Conservation (phyloP, 2,329 filamentous ascomycete genomes). For the Fusarium xylarioides region DNA sequence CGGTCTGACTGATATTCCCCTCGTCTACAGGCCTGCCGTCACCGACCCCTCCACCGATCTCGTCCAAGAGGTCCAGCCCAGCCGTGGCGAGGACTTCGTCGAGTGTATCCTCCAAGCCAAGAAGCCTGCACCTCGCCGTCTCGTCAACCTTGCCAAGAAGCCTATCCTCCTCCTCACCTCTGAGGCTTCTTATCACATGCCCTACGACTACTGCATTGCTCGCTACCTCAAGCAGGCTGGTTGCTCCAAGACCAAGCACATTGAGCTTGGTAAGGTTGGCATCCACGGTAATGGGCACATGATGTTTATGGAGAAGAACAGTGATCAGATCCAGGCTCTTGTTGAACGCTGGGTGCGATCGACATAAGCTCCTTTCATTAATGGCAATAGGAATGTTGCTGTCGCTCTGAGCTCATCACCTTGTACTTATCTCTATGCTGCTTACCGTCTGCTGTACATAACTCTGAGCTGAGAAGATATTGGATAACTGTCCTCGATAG, state of each 20-base stretch:
- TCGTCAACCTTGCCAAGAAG: slow-evolving; percentile 49
- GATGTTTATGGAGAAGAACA: slow-evolving; percentile 40
- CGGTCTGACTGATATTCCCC: slow-evolving; percentile 57
- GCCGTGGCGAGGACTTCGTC: background rate
- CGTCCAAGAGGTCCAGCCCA: slow-evolving; percentile 15
- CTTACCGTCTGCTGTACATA: too few species aligned
- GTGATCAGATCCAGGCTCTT: slow-evolving; percentile 6
- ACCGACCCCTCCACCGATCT: slow-evolving; percentile 26
- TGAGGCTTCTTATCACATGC: slow-evolving; percentile 35
- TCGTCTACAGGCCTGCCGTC: slow-evolving; percentile 56
- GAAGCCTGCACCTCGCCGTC: slow-evolving; percentile 13
- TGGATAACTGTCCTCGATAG: too few species aligned
- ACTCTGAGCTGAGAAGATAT: too few species aligned
- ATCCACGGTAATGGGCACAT: slow-evolving; percentile 38
- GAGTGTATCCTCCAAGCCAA: slow-evolving; percentile 29
- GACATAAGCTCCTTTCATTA: background rate
- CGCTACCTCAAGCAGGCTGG: slow-evolving; percentile 30
- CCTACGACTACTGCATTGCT: slow-evolving; percentile 35
- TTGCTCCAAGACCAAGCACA: slow-evolving; percentile 28
- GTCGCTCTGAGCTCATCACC: too few species aligned
- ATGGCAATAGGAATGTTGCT: too few species aligned
- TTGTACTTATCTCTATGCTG: too few species aligned
- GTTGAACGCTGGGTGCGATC: background rate
- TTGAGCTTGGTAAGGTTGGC: slow-evolving; percentile 29
- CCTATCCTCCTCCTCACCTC: slow-evolving; percentile 32